These are phyloP conservation scores for Colletotrichum nymphaeae DNA, from an alignment of 2,329 filamentous ascomycete species.

Conservation along the genomic window DNA sequence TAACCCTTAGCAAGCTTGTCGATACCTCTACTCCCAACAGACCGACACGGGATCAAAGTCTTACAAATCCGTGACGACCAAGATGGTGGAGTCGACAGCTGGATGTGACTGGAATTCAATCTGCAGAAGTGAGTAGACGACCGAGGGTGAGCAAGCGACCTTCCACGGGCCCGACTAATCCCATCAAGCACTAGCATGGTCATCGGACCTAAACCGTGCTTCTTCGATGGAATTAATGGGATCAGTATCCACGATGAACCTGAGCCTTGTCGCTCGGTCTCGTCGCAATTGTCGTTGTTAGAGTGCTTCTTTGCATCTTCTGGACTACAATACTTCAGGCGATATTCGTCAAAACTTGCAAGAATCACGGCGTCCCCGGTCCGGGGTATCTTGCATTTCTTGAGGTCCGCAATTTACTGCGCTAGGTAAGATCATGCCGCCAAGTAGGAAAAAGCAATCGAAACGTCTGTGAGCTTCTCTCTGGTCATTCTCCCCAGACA, in stretches of 20 bases:
- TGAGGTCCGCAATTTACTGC: not conserved
- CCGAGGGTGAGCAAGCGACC: not conserved
- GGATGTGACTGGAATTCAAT: not conserved
- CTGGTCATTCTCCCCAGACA: not conserved
- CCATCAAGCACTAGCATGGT: not conserved
- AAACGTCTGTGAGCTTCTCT: not conserved
- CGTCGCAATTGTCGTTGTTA: not conserved
- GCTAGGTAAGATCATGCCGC: not conserved
- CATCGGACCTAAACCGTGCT: not conserved
- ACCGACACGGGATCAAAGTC: not conserved
- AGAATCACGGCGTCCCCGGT: not conserved
- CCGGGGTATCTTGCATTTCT: not conserved
- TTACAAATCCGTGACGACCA: not conserved
- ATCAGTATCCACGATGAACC: not conserved
- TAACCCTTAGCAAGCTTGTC: not conserved
- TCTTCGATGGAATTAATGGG: not conserved
- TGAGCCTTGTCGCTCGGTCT: not conserved
- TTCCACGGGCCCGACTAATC: not conserved
- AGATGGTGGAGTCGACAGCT: not conserved
- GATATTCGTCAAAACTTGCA: not conserved
- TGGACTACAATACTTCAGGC: not conserved
- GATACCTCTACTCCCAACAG: not conserved
- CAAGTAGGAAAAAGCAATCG: not conserved
- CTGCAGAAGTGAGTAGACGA: not conserved
- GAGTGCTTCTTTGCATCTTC: not conserved